phyloP scores from a whole-genome alignment of 1,139 yeast species.

The Yamadazyma triangularis region DNA sequence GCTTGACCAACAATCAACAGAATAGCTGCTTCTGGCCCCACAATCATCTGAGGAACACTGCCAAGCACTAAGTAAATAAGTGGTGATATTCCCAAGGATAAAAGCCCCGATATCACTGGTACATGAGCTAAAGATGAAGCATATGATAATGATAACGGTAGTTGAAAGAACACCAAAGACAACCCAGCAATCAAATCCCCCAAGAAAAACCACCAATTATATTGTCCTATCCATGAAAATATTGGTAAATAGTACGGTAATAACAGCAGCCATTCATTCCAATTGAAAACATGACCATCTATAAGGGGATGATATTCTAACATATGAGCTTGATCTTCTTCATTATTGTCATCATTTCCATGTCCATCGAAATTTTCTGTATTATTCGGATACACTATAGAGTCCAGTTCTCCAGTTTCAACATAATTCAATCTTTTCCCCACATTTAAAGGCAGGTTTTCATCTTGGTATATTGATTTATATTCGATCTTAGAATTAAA shows the following conservation, averaged over 20 bases:
- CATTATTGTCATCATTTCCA: neutral
- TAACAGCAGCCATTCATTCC: constrained; percentile 21
- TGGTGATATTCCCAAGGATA: constrained; percentile 81
- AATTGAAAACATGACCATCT: constrained; percentile 17
- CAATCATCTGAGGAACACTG: constrained; percentile 93
- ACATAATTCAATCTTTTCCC: constrained; percentile 4
- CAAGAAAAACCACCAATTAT: constrained; percentile 45
- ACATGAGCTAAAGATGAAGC: constrained; percentile 90
- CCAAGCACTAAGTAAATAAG: constrained; percentile 79
- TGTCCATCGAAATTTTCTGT: too few species aligned
- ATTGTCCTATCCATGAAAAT: constrained; percentile 71
- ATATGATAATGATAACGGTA: constrained; percentile 84
- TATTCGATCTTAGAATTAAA: constrained; percentile 9
- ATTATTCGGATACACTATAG: constrained; percentile 6
- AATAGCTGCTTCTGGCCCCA: constrained; percentile 95
- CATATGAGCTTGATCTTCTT: neutral
- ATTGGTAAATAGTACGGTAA: constrained; percentile 79
- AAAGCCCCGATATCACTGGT: constrained; percentile 81
- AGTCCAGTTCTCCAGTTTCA: constrained; percentile 7
- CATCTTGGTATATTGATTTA: constrained; percentile 13
- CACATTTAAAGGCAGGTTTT: constrained; percentile 11
- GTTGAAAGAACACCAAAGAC: constrained; percentile 85
- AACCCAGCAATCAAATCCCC: constrained; percentile 86
- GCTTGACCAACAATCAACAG: constrained; percentile 90
- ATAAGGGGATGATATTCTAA: constrained; percentile 24